phyloP scores from a whole-genome alignment of 2,329 filamentous ascomycete species.

The Geosmithia morbida region DNA sequence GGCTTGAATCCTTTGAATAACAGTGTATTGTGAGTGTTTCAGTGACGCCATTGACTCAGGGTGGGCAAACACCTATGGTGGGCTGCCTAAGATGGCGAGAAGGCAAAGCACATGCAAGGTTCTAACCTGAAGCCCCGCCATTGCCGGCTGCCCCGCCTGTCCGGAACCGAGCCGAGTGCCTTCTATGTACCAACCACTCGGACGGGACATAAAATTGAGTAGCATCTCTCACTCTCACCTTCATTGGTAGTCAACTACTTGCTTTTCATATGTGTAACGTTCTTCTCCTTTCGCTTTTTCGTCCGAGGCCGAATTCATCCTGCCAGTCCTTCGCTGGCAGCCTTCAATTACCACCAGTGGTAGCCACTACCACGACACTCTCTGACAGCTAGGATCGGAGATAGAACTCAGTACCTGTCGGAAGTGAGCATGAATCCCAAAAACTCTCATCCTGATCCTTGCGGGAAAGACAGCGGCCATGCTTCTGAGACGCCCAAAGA shows the following conservation, averaged over 20 bases:
- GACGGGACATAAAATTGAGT: neutral
- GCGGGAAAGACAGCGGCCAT: neutral
- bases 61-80: neutral
- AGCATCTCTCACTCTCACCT: neutral
- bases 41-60: neutral
- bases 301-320: neutral
- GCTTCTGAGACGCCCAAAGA: neutral
- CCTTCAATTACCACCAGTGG: neutral
- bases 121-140: neutral
- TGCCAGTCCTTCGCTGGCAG: neutral
- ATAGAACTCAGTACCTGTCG: neutral
- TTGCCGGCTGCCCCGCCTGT: conserved; percentile 1
- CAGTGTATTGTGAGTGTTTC: neutral
- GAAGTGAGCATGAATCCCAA: neutral
- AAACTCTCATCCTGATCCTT: neutral
- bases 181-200: neutral
- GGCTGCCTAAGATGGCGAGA: neutral
- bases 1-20: neutral
- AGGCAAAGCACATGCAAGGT: neutral
- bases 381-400: neutral
- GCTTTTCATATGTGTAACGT: too few species aligned
- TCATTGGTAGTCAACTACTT: neutral
- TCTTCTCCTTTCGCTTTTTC: too few species aligned
- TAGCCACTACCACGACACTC: neutral
- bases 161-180: conserved; percentile 1